Percentiles rank a stretch among this genome's conserved stretches.
phyloP scores from a whole-genome alignment of 2,329 filamentous ascomycete genomes.

The Eutypella sp. region DNA sequence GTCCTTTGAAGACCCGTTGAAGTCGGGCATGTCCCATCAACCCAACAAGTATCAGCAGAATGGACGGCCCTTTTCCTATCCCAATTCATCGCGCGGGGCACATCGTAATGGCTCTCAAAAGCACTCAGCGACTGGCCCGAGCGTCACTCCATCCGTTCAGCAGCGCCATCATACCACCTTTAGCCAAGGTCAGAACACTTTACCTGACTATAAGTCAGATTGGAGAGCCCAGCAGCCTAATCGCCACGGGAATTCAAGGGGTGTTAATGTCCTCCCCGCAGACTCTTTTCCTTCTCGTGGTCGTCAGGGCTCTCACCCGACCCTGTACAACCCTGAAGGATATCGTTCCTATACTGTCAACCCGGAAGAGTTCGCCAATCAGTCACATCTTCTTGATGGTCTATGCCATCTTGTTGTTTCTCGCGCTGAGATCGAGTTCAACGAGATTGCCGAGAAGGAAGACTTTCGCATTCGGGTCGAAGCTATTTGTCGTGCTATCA shows the following conservation, averaged over 20 bases:
- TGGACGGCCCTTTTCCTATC: slow-evolving; percentile 15
- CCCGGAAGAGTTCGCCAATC: slow-evolving; percentile 43
- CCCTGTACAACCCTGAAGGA: slow-evolving; percentile 27
- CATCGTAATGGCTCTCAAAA: slow-evolving; percentile 13
- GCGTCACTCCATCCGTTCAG: slow-evolving; percentile 6
- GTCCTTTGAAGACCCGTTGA: slow-evolving; percentile 18
- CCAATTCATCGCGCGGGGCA: slow-evolving; percentile 15
- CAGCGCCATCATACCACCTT: slow-evolving; percentile 12
- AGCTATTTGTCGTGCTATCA: slow-evolving; percentile 54
- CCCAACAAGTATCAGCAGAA: slow-evolving; percentile 21
- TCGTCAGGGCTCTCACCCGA: slow-evolving; percentile 17
- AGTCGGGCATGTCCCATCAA: slow-evolving; percentile 27
- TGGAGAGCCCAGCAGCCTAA: slow-evolving; percentile 19
- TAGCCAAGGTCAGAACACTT: slow-evolving; percentile 8
- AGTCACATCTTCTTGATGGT: slow-evolving; percentile 44
- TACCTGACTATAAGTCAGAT: slow-evolving; percentile 11
- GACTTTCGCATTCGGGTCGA: slow-evolving; percentile 62
- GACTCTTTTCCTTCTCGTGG: slow-evolving; percentile 20
- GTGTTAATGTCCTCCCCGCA: slow-evolving; percentile 16
- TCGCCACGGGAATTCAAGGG: slow-evolving; percentile 11
- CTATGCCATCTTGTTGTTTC: slow-evolving; percentile 47
- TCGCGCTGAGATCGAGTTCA: slow-evolving; percentile 55
- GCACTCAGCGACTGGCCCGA: slow-evolving; percentile 2
- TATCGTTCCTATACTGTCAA: slow-evolving; percentile 24
- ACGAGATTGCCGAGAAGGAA: slow-evolving; percentile 68